A percentile compares a stretch with the other conserved stretches of the same genome.
phyloP scores from a whole-genome alignment of 257 asterid genomes.

The Catharanthus roseus region DNA sequence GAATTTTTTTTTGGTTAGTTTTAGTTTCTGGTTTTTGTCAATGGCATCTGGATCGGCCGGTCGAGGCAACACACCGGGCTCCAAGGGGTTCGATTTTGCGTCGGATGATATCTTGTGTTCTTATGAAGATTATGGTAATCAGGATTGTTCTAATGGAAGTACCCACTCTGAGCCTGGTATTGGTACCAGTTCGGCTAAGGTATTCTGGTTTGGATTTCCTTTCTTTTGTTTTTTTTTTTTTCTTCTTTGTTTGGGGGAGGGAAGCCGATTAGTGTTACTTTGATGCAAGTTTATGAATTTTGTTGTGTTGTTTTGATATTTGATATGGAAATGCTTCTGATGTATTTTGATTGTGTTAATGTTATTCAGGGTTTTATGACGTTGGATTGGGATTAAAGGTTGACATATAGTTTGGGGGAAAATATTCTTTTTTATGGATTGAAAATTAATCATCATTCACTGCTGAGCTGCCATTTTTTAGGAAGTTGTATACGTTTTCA shows the following conservation, averaged over 20 bases:
- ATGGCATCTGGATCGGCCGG: conserved; percentile 88
- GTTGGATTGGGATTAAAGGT: conserved; percentile 2
- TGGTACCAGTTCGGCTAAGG: conserved; percentile 23
- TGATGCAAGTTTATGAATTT: not conserved
- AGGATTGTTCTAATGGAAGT: conserved; percentile 52
- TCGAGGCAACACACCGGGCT: conserved; percentile 41
- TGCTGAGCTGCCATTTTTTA: not conserved
- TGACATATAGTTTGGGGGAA: not conserved
- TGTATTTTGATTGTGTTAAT: not conserved
- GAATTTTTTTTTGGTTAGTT: not conserved
- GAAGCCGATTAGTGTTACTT: not conserved
- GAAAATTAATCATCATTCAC: no score
- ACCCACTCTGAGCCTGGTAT: conserved; percentile 52
- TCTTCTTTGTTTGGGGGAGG: not conserved
- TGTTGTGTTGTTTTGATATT: not conserved
- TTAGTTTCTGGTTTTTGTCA: conserved; percentile 14
- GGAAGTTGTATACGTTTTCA: not conserved
- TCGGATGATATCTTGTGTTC: conserved; percentile 83
- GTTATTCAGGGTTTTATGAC: not conserved
- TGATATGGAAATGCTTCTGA: not conserved
- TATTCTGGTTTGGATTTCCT: not conserved
- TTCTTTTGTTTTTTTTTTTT: no score
- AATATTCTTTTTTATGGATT: not conserved
- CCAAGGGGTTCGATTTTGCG: conserved; percentile 67
- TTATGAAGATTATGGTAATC: conserved; percentile 63